These are phyloP conservation scores for Fusarium sarcochroum DNA, from an alignment of 2,329 filamentous ascomycete genomes.

Conservation along the genomic window DNA sequence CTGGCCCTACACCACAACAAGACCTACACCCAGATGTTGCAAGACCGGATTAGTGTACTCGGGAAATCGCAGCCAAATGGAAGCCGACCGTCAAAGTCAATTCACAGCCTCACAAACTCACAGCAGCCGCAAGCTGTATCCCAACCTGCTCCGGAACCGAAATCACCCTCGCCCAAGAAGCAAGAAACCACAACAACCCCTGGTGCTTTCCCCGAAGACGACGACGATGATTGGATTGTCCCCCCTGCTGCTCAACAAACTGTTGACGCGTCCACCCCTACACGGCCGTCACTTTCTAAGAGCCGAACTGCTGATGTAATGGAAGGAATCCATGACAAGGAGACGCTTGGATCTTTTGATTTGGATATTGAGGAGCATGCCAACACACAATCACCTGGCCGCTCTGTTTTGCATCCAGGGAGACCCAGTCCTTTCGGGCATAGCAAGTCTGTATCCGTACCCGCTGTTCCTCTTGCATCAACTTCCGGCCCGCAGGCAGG, in stretches of 20 bases:
- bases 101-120: slow-evolving; percentile 55
- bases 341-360: slow-evolving; percentile 62
- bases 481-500: slow-evolving; percentile 37
- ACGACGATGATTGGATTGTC: slow-evolving; percentile 72
- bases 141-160: slow-evolving; percentile 49
- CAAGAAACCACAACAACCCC: slow-evolving; percentile 62
- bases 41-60: slow-evolving; percentile 88
- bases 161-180: slow-evolving; percentile 50
- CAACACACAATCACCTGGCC: slow-evolving; percentile 31
- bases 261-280: slow-evolving; percentile 45
- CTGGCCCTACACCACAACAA: slow-evolving; percentile 74
- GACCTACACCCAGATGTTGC: slow-evolving; percentile 92
- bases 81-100: slow-evolving; percentile 63
- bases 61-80: slow-evolving; percentile 69
- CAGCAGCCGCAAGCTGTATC: slow-evolving; percentile 49
- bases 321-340: slow-evolving; percentile 67
- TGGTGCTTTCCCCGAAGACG: slow-evolving; percentile 72
- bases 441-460: slow-evolving; percentile 75
- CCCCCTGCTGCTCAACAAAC: slow-evolving; percentile 59
- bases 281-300: slow-evolving; percentile 69
- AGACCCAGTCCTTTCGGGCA: slow-evolving; percentile 53
- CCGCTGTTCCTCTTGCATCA: slow-evolving; percentile 60
- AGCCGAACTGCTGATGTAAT: slow-evolving; percentile 73
- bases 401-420: slow-evolving; percentile 26
- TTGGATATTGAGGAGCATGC: slow-evolving; percentile 9